Evolutionary conservation across 2,329 filamentous ascomycete genomes (phyloP), one percentile per base, ranked within the genome.

Genomic region (Lasiodiplodia gonubiensis): DNA sequence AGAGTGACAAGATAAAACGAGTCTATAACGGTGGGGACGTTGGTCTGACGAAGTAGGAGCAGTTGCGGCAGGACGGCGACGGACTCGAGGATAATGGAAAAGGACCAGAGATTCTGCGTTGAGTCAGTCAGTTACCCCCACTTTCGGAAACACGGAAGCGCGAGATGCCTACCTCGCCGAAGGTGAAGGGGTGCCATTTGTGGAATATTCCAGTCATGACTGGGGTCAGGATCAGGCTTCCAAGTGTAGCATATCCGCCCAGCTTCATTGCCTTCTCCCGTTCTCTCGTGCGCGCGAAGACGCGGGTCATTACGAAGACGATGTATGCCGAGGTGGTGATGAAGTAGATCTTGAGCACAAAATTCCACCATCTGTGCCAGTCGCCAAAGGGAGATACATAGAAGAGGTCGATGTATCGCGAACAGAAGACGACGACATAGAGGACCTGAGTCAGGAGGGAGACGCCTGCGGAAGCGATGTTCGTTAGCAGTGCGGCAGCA

Each of bases 191-290:
- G 16, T 67, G 57, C 39, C 59, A 55, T 71, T 80, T 70, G 68
- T 87, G 83, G 73, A 94, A 90, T 65, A 93, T 87, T 71, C 91
- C 78, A 81, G 90, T 90, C 71, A 88, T 85, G 70, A 96, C 85
- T 0, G 93, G 93, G 11, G 92, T 90, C 35, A 91, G 76, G 14
- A 91, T 73, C 35, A 92, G 74, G 23, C 90, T 89, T 4, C 86
- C 90, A 14, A 81, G 84, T 2, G 94, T 80, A 64, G 90, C 90
- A 70, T 87, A 87, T 30, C 88, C 88, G 51, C 92, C 92, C 71
- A 97, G 83, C 80, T 94, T 97, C 94, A 94, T 97, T n/a, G 93
- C 92, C 73, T 93, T 88, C 82, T 98, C 94, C 64, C 89, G 86
- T 80, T 98, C 94, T 51, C 94, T 84, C n/a, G 94, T 97, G 39